Percentiles rank a stretch among this genome's conserved stretches.
Conservation (phyloP, 2,329 filamentous ascomycete genomes). For the Metarhizium sp. region DNA sequence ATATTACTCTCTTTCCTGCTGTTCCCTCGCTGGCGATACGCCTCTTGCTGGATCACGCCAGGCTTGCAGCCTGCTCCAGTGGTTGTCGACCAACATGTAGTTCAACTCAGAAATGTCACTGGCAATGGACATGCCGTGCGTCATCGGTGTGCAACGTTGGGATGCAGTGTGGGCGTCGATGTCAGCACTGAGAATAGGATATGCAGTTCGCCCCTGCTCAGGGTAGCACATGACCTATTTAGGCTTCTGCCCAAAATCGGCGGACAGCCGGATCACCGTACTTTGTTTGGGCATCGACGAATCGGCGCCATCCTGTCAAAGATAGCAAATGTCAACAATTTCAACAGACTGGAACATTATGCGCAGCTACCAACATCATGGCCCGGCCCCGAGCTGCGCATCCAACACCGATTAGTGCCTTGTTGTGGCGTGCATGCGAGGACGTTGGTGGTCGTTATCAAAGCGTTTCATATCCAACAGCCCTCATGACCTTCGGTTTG, state of each 20-base stretch:
- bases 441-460: background rate
- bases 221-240: background rate
- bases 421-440: background rate
- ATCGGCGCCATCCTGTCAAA: background rate
- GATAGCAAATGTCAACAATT: background rate
- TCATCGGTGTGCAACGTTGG: slow-evolving; percentile 6
- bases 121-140: slow-evolving; percentile 4
- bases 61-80: background rate
- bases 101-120: no score
- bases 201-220: background rate
- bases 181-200: background rate
- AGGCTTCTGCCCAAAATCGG: background rate
- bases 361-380: background rate
- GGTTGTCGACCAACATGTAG: background rate
- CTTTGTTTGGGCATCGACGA: background rate
- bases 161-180: background rate
- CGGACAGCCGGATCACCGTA: background rate
- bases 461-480: background rate
- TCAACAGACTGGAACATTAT: background rate
- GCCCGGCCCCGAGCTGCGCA: background rate
- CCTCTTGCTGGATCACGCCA: background rate
- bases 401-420: background rate
- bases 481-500: background rate
- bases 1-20: background rate
- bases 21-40: background rate